Evolutionary conservation across 2,329 filamentous ascomycete genomes (phyloP).

Genomic region (Dryadomyces quercivorus): DNA sequence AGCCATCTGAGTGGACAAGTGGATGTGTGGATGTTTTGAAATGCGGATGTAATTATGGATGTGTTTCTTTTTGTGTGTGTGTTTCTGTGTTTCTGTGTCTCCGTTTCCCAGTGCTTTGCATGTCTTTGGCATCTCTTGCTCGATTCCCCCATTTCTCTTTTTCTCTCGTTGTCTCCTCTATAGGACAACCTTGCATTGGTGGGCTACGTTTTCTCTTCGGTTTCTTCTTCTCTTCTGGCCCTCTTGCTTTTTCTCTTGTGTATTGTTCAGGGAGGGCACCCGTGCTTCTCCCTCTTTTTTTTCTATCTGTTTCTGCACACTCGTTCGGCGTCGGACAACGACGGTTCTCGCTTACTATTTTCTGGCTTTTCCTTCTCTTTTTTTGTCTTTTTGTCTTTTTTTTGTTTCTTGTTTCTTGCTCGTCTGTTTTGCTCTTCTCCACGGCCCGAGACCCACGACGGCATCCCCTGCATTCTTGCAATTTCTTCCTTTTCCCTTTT

Average conservation of each 20-base stretch:
- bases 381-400: too few relatives aligned
- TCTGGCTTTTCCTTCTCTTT: neutral
- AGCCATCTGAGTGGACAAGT: slow-evolving; percentile 6
- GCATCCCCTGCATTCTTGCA: too few relatives aligned
- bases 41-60: too few relatives aligned
- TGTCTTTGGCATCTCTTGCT: neutral
- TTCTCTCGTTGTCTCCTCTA: neutral
- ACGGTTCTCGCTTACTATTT: neutral
- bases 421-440: neutral
- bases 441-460: neutral
- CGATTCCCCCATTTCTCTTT: neutral
- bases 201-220: neutral
- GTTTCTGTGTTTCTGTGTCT: too few relatives aligned
- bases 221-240: neutral
- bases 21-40: neutral
- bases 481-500: neutral
- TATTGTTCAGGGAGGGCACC: neutral
- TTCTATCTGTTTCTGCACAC: too few relatives aligned
- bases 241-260: neutral
- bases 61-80: too few relatives aligned
- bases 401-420: neutral
- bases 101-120: neutral
- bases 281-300: neutral
- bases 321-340: neutral
- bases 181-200: neutral